A percentile compares a stretch with the other conserved stretches of the same genome.
Evolutionary conservation across 2,329 filamentous ascomycete genomes (phyloP).

Genomic region (Thielaviopsis ethacetica): DNA sequence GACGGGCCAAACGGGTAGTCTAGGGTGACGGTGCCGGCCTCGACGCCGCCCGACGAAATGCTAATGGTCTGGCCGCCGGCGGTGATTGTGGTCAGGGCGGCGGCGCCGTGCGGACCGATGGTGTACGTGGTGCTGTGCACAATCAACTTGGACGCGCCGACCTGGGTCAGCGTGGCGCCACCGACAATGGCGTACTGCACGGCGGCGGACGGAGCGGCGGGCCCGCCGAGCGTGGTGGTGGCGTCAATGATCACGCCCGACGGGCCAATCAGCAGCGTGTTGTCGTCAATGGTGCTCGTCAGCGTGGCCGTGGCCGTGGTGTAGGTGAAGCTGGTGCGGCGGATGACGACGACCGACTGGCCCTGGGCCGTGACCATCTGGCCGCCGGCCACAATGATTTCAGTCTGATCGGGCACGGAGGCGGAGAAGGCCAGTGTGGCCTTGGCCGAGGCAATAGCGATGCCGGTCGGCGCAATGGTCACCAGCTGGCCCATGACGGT

Average conservation of each 20-base stretch:
- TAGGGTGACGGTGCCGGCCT: slow-evolving; percentile 28
- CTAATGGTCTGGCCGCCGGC: slow-evolving; percentile 32
- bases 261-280: slow-evolving; percentile 34
- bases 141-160: slow-evolving; percentile 31
- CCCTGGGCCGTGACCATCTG: slow-evolving; percentile 30
- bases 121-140: slow-evolving; percentile 34
- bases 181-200: slow-evolving; percentile 32
- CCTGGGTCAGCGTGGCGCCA: slow-evolving; percentile 34
- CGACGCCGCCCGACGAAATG: slow-evolving; percentile 33
- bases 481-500: slow-evolving; percentile 21
- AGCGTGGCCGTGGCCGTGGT: slow-evolving; percentile 20
- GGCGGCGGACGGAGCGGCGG: slow-evolving; percentile 19
- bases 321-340: slow-evolving; percentile 30
- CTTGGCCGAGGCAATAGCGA: slow-evolving; percentile 19
- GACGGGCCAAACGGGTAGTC: slow-evolving; percentile 29
- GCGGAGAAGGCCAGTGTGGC: slow-evolving; percentile 21
- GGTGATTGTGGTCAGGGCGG: slow-evolving; percentile 25
- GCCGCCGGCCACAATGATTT: slow-evolving; percentile 31
- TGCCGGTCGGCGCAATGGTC: slow-evolving; percentile 20
- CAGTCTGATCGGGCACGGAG: slow-evolving; percentile 21
- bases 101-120: slow-evolving; percentile 26
- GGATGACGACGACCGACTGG: slow-evolving; percentile 24
- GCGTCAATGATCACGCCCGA: slow-evolving; percentile 25
- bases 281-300: slow-evolving; percentile 29
- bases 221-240: slow-evolving; percentile 26